Evolutionary conservation across 2,329 filamentous ascomycete species (phyloP).

Genomic region (Zopfia rhizophila): DNA sequence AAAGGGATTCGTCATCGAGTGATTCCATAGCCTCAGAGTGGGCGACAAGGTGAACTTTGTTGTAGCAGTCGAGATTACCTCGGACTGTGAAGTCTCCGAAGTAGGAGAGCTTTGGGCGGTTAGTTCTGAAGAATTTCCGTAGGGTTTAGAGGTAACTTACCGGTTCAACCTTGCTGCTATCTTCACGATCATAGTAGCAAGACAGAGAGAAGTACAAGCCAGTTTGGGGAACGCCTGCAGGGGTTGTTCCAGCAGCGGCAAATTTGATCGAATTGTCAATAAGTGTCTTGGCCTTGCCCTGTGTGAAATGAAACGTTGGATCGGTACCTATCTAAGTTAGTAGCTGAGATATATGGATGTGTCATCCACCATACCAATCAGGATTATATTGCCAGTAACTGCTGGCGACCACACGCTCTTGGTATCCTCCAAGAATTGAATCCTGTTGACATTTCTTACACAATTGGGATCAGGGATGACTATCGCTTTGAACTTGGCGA

Average conservation of each 20-base stretch:
- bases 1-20: constrained; percentile 26
- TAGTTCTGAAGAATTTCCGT: background rate
- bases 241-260: constrained; percentile 24
- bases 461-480: constrained; percentile 56
- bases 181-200: constrained; percentile 25
- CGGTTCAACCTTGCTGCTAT: constrained; percentile 18
- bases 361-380: constrained; percentile 23
- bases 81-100: constrained; percentile 30
- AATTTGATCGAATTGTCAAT: constrained; percentile 29
- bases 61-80: constrained; percentile 29
- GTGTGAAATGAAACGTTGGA: constrained; percentile 22
- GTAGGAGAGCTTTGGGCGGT: constrained; percentile 18
- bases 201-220: constrained; percentile 29
- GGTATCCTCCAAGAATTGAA: constrained; percentile 53
- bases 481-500: constrained; percentile 58
- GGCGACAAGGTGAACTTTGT: constrained; percentile 28
- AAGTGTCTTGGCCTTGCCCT: constrained; percentile 23
- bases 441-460: constrained; percentile 29
- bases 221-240: constrained; percentile 20
- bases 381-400: constrained; percentile 26
- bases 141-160: constrained; percentile 12
- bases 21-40: constrained; percentile 21
- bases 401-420: constrained; percentile 37
- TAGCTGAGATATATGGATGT: background rate
- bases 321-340: constrained; percentile 22